Evolutionary conservation across 495 filamentous ascomycete genomes (phyloP), one percentile per base, ranked within the genome.

Genomic region (Sporormia fimetaria): DNA sequence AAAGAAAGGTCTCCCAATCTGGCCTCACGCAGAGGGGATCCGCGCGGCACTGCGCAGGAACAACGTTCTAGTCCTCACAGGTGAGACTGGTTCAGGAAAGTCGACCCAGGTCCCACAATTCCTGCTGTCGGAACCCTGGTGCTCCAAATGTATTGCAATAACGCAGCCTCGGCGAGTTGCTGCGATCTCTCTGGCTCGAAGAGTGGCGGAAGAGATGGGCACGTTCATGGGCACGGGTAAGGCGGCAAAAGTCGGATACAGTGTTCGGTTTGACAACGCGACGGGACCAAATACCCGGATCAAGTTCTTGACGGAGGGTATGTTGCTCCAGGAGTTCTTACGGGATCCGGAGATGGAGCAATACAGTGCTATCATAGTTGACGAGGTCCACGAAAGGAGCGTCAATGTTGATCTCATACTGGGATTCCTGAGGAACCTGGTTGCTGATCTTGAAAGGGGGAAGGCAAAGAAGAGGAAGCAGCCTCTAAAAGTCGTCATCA

Each of bases 31-130:
- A 37, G 63, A 76, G 18, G 71, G 78, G 18, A 87, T 98, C 37
- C 76, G 78, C 3, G 52, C 66, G 20, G 64, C 68, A 3, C 61
- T 96, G 14, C 67, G 65, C 10, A 59, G 44, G 6, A 76, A 81
- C 29, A 74, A 95, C 57, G 73, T 94, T 16, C 68, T 96, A 38
- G 66, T 99, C 0, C 64, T 99, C 21, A 77, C 88, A 16, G 92
- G 92, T 61, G 87, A 94, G 54, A 99, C 92, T 1, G 92, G 92
- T 58, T 87, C 81, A 24, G 92, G 92, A 54, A 99, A 99, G 63
- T 87, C 80, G 67, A 99, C 92, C 0, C 92, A 99, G 58, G 80
- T 94, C 8, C 88, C 87, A 0, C 92, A 96, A 49, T 94, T 93
- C 31, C 64, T 99, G 11, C 69, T 78, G 25, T 65, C 79, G 21